These are phyloP conservation scores for Apiospora phragmitis DNA, from an alignment of 2,329 filamentous ascomycete species.

Conservation along the genomic window DNA sequence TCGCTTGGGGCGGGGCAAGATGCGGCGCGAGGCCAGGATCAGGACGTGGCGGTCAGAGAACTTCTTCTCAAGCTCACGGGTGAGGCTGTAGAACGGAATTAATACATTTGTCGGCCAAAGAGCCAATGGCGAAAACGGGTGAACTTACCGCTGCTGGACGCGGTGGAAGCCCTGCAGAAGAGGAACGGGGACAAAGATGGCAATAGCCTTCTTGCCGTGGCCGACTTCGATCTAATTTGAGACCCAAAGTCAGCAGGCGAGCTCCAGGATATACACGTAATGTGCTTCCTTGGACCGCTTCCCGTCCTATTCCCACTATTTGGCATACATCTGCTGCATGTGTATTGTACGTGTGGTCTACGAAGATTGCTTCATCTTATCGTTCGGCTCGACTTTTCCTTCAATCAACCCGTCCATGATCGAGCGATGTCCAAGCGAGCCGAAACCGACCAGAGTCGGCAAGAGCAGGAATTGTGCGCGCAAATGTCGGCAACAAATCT, in stretches of 20 bases:
- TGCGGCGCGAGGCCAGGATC: slow-evolving; percentile 98
- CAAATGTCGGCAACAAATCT: not conserved
- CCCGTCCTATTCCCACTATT: slow-evolving; percentile 67
- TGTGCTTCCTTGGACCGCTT: slow-evolving; percentile 69
- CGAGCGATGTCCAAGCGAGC: slow-evolving; percentile 9
- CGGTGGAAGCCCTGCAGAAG: slow-evolving; percentile 98
- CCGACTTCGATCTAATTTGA: slow-evolving; percentile 94
- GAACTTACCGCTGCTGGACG: slow-evolving; percentile 95
- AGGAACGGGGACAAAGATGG: slow-evolving; percentile 99
- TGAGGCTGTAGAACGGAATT: slow-evolving; percentile 64
- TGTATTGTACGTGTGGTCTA: slow-evolving; percentile 22
- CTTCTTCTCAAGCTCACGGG: slow-evolving; percentile 99
- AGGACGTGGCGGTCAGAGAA: slow-evolving; percentile 99
- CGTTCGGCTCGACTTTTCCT: slow-evolving; percentile 19
- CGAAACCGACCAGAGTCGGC: slow-evolving; percentile 3
- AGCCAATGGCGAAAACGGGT: not conserved
- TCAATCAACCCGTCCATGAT: slow-evolving; percentile 2
- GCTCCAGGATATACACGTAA: slow-evolving; percentile 58
- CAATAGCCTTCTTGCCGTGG: slow-evolving; percentile 99
- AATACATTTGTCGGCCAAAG: not conserved
- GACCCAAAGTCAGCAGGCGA: slow-evolving; percentile 74
- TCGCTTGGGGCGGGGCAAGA: slow-evolving; percentile 97
- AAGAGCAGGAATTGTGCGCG: not conserved
- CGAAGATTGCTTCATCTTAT: slow-evolving; percentile 19
- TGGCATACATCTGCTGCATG: slow-evolving; percentile 24